Evolutionary conservation across 2,329 filamentous ascomycete species (phyloP).

Genomic region (Xylariaceae sp.): DNA sequence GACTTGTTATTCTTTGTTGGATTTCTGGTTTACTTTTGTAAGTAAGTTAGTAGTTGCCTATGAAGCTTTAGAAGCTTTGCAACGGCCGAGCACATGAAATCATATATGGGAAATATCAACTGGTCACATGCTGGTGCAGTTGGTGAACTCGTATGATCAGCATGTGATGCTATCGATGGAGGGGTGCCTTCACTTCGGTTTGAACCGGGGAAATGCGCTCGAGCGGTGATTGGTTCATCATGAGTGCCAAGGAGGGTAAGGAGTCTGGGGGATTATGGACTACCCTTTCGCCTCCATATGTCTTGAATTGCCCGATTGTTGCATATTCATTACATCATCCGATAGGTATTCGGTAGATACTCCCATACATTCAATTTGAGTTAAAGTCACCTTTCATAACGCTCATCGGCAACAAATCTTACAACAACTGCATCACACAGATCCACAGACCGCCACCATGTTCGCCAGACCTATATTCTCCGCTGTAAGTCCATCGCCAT

Average conservation of each 20-base stretch:
- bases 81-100: slow-evolving; percentile 6
- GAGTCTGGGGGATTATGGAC: slow-evolving; percentile 1
- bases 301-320: slow-evolving; percentile 1
- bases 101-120: slow-evolving; percentile 3
- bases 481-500: slow-evolving; percentile 17
- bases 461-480: slow-evolving; percentile 23
- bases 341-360: background rate
- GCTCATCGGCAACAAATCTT: too few relatives aligned
- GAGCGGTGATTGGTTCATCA: slow-evolving; percentile 14
- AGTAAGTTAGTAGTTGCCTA: background rate
- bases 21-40: background rate
- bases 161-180: too few relatives aligned
- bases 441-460: slow-evolving; percentile 20
- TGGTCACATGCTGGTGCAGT: background rate
- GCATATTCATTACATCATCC: slow-evolving; percentile 4
- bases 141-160: background rate
- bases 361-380: too few relatives aligned
- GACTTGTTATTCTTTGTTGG: background rate
- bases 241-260: too few relatives aligned
- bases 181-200: too few relatives aligned
- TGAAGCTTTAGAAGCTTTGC: background rate
- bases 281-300: background rate
- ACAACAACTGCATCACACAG: slow-evolving; percentile 12
- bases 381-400: too few relatives aligned
- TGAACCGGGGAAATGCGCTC: slow-evolving; percentile 14